These are phyloP conservation scores for Lichtheimia ramosa DNA, from an alignment of 371 early-diverging fungal species.

Conservation along the genomic window DNA sequence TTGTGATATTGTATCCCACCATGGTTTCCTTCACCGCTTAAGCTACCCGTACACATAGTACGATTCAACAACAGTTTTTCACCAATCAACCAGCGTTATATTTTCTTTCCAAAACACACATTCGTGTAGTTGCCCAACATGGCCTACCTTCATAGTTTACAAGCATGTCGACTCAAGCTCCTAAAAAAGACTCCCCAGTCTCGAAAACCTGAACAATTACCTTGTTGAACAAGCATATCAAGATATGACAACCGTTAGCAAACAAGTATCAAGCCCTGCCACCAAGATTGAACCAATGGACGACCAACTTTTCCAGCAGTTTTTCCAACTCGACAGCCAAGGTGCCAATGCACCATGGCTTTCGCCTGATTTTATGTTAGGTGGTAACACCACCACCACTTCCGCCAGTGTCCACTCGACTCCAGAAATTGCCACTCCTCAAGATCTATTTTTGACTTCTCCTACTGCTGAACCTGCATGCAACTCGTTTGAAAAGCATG, in stretches of 20 bases:
- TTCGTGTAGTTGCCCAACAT: slow-evolving; percentile 17
- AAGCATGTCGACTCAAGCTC: slow-evolving; percentile 16
- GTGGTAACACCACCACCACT: no score
- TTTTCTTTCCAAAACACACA: slow-evolving; percentile 3
- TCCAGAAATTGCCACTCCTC: slow-evolving; percentile 28
- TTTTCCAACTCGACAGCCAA: slow-evolving; percentile 14
- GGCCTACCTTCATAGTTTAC: slow-evolving; percentile 19
- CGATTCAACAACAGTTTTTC: slow-evolving; percentile 9
- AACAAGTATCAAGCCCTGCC: slow-evolving; percentile 1
- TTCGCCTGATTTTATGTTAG: slow-evolving; percentile 11
- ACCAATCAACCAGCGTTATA: slow-evolving; percentile 3
- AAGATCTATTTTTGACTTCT: slow-evolving; percentile 20
- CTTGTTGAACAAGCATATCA: slow-evolving; percentile 15
- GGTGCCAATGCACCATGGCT: slow-evolving; percentile 16
- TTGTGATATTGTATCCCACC: slow-evolving; percentile 11
- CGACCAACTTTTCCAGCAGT: slow-evolving; percentile 18
- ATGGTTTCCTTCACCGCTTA: slow-evolving; percentile 26
- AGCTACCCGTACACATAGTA: slow-evolving; percentile 18
- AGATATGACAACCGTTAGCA: slow-evolving; percentile 4
- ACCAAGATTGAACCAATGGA: slow-evolving; percentile 11
- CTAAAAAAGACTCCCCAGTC: slow-evolving; percentile 21
- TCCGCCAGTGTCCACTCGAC: slow-evolving; percentile 18
- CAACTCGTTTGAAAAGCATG: slow-evolving; percentile 1
- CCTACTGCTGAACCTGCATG: slow-evolving; percentile 7
- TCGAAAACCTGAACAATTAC: slow-evolving; percentile 18